Evolutionary conservation across 148 eudicot genomes (phyloP).

Genomic region (Bassia scoparia): DNA sequence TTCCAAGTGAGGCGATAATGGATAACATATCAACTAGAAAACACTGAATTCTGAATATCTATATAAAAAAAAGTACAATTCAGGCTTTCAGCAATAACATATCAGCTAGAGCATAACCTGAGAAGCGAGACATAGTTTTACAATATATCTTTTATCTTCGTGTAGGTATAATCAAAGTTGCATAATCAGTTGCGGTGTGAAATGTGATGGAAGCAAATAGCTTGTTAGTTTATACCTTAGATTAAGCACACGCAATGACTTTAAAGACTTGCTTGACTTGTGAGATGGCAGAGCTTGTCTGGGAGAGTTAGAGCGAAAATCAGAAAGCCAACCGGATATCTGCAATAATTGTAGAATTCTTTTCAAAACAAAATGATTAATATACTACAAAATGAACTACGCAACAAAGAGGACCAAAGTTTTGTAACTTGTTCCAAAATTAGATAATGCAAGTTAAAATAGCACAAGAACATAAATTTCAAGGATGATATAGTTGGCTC

Average conservation of each 20-base stretch:
- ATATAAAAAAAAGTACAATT: too few species aligned
- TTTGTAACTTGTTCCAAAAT: not conserved
- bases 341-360: slow-evolving; percentile 27
- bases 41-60: too few species aligned
- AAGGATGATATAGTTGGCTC: slow-evolving; percentile 30
- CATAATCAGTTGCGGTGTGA: slow-evolving; percentile 3
- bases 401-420: not conserved
- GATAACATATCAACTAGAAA: too few species aligned
- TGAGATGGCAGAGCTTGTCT: slow-evolving; percentile 24
- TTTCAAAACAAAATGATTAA: not conserved
- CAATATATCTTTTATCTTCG: not conserved
- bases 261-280: slow-evolving; percentile 46
- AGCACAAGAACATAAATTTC: slow-evolving; percentile 6
- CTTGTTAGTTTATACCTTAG: slow-evolving; percentile 56
- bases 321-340: slow-evolving; percentile 83
- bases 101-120: not conserved
- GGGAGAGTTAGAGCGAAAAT: slow-evolving; percentile 39
- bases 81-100: not conserved
- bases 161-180: not conserved
- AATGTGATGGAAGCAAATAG: not conserved
- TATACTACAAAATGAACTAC: not conserved
- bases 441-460: not conserved
- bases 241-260: slow-evolving; percentile 61
- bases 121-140: not conserved
- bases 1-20: too few species aligned